phyloP scores from a whole-genome alignment of 2,329 filamentous ascomycete genomes.

The Alternaria infectoria region DNA sequence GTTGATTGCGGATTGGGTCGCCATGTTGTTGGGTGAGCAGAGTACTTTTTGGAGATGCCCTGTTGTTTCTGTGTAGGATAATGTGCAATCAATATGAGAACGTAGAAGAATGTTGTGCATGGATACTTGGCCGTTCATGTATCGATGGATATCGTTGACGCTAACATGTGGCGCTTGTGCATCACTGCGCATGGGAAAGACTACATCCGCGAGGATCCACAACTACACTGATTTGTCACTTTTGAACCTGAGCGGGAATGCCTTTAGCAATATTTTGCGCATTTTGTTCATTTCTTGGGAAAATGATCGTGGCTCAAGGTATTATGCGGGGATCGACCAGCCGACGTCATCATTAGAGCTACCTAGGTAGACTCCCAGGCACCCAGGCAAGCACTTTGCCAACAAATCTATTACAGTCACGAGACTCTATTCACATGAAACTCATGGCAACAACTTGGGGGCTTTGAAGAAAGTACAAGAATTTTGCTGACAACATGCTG shows the following conservation, averaged over 20 bases:
- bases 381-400: too few species aligned
- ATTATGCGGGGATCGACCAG: not conserved
- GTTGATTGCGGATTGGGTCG: conserved; percentile 35
- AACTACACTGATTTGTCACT: not conserved
- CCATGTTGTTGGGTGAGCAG: not conserved
- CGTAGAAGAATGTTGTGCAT: accelerated
- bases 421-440: too few species aligned
- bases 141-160: not conserved
- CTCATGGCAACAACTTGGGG: too few species aligned
- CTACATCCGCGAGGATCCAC: not conserved
- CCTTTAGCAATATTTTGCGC: not conserved
- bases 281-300: not conserved
- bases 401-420: too few species aligned
- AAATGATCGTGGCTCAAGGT: not conserved
- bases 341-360: not conserved
- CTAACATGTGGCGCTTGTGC: not conserved
- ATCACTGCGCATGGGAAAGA: not conserved
- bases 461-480: too few species aligned
- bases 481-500: too few species aligned
- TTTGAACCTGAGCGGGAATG: not conserved
- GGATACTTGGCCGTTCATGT: not conserved
- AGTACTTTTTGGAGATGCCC: not conserved
- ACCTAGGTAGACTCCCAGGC: too few species aligned
- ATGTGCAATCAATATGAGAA: too few species aligned
- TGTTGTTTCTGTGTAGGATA: too few species aligned